A percentile compares a stretch with the other conserved stretches of the same genome.
Conservation (phyloP, 805 yeast genomes). For the Yarrowia hollandica region DNA sequence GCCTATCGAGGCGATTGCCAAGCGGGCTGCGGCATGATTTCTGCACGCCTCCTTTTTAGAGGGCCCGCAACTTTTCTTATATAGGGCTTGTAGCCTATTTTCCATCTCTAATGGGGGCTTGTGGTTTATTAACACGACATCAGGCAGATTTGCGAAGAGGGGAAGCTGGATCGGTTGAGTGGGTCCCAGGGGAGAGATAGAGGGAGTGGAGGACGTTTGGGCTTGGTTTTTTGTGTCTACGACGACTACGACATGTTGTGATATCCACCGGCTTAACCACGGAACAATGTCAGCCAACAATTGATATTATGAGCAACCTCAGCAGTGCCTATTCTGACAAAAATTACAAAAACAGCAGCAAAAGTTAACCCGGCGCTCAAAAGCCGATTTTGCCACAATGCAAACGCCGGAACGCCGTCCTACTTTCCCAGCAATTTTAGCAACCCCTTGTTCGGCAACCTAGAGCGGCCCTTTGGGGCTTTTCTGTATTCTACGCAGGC, state of each 20-base stretch:
- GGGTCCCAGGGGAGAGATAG: background rate
- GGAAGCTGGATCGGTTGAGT: background rate
- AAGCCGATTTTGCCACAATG: background rate
- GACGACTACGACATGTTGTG: too few species aligned
- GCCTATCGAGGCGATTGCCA: conserved; percentile 23
- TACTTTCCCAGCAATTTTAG: background rate
- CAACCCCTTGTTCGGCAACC: too few species aligned
- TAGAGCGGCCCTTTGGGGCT: too few species aligned
- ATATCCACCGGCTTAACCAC: too few species aligned
- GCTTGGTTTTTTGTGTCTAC: too few species aligned
- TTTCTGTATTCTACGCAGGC: background rate
- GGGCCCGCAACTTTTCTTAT: background rate
- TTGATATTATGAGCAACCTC: background rate
- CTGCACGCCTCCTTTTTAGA: conserved; percentile 8
- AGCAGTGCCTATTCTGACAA: background rate
- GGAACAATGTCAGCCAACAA: background rate
- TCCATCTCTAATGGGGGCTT: conserved; percentile 3
- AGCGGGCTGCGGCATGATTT: background rate
- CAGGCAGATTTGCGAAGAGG: background rate
- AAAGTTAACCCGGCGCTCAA: background rate
- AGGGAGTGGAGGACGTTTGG: too few species aligned
- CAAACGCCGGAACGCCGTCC: background rate
- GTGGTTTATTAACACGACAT: conserved; percentile 6
- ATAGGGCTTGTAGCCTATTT: conserved; percentile 27
- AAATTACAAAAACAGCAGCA: too few species aligned